Evolutionary conservation across 345 rosid genomes (phyloP).

Genomic region (Acer saccharum): DNA sequence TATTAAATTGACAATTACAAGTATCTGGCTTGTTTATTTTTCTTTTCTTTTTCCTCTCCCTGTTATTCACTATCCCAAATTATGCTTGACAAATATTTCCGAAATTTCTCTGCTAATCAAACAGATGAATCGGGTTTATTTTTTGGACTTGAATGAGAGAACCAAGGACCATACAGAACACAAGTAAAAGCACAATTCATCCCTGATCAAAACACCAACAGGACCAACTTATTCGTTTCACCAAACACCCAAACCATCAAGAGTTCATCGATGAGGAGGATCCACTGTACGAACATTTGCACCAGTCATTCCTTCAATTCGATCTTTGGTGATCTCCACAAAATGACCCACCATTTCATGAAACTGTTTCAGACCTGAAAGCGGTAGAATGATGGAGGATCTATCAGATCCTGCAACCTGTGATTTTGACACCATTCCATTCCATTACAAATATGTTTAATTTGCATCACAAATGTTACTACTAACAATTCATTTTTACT

Average conservation of each 20-base stretch:
- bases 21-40: constrained; percentile 13
- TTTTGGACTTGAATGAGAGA: constrained; percentile 38
- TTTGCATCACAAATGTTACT: constrained; percentile 5
- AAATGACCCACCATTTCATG: constrained; percentile 93
- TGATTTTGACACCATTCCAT: constrained; percentile 19
- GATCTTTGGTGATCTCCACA: constrained; percentile 92
- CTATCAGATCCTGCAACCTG: constrained; percentile 97
- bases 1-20: constrained; percentile 37
- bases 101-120: constrained; percentile 30
- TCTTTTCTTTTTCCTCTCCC: constrained; percentile 7
- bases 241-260: constrained; percentile 17
- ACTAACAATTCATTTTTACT: background rate
- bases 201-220: constrained; percentile 26
- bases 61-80: constrained; percentile 36
- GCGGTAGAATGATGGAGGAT: constrained; percentile 93
- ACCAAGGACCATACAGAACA: constrained; percentile 24
- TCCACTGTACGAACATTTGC: constrained; percentile 89
- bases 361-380: constrained; percentile 91
- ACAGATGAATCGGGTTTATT: constrained; percentile 47
- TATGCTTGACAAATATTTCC: constrained; percentile 28
- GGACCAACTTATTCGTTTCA: constrained; percentile 23
- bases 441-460: background rate
- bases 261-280: constrained; percentile 82
- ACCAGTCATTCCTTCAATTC: constrained; percentile 84
- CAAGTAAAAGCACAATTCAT: constrained; percentile 39